Evolutionary conservation across 805 yeast genomes (phyloP), one percentile per base, ranked within the genome.

Genomic region (Nakazawaea pomicola): DNA sequence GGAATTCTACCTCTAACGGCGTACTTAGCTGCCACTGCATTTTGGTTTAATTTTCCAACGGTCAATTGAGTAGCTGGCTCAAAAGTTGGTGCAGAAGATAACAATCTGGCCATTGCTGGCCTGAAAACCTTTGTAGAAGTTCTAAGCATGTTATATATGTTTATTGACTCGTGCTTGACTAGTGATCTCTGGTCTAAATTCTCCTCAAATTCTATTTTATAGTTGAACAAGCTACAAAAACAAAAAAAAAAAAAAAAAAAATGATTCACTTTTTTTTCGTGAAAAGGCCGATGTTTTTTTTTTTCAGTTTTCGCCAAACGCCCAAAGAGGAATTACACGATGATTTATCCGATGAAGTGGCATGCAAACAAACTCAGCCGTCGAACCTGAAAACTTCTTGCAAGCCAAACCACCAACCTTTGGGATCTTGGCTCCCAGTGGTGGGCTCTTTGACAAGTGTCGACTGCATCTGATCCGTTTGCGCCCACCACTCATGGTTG

Each of bases 1-100:
- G 99, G 98, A 45, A 93, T 84, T 25, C 77, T 72, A 21, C 99
- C 99, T 55, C 99, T 74, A 20, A 93, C 99, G 4, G 99, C 99
- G 57, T 93, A 93, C 57, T 90, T 83, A 16, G 99, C 98, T 40
- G 78, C 77, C 37, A 88, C 67, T 7, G 91, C 89, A 43, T 74
- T 67, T 43, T 73, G 79, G 60, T 91, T 91, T 52, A 90, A 66
- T 47, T 83, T 87, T 1, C 56, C 53, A 10, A 71, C 56, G 2
- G 62, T 48, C 29, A 82, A 54, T 23, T 46, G 49, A 2, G 49
- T 29, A 10, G 65, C 65, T n/a, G 68, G 67, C 19, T 36, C 47
- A 40, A 60, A 59, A 16, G 24, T 20, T 20, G 38, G 38, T 3
- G 25, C 28, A 4, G 34, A 23, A 11, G 45, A 42, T 12, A 42